A percentile compares a stretch with the other conserved stretches of the same genome.
These are phyloP conservation scores for Ochromonadaceae sp. DNA, from an alignment of 352 stramenopile genomes.

Conservation along the genomic window DNA sequence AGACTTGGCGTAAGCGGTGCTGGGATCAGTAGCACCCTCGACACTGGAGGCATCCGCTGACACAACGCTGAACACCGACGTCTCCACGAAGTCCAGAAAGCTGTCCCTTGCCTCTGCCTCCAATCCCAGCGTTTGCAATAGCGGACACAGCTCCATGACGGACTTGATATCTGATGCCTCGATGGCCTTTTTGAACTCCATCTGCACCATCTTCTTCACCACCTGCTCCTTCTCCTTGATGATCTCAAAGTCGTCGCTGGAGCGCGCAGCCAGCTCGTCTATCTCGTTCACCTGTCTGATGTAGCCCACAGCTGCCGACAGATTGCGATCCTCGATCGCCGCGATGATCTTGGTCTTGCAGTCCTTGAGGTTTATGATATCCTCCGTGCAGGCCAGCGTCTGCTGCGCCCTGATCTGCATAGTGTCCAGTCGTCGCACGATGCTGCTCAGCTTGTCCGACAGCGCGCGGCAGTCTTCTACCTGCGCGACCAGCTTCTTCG, in stretches of 20 bases:
- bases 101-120: constrained; percentile 11
- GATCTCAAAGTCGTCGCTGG: constrained; percentile 11
- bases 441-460: constrained; percentile 4
- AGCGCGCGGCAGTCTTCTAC: constrained; percentile 12
- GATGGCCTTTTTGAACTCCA: not conserved
- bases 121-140: constrained; percentile 15
- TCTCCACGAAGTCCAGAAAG: constrained; percentile 3
- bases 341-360: not conserved
- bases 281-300: constrained; percentile 12
- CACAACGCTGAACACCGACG: not conserved
- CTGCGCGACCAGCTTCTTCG: constrained; percentile 11
- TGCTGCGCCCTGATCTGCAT: constrained; percentile 13
- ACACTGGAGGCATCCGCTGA: not conserved
- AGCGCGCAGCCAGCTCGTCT: not conserved
- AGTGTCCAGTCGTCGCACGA: constrained; percentile 3
- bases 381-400: constrained; percentile 2
- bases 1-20: constrained; percentile 4
- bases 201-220: constrained; percentile 1
- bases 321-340: not conserved
- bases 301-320: constrained; percentile 1
- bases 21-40: not conserved
- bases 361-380: constrained; percentile 16
- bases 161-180: not conserved
- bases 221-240: constrained; percentile 1
- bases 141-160: constrained; percentile 4